phyloP scores from a whole-genome alignment of 106 monocot genomes.

The Gastrodia elata region DNA sequence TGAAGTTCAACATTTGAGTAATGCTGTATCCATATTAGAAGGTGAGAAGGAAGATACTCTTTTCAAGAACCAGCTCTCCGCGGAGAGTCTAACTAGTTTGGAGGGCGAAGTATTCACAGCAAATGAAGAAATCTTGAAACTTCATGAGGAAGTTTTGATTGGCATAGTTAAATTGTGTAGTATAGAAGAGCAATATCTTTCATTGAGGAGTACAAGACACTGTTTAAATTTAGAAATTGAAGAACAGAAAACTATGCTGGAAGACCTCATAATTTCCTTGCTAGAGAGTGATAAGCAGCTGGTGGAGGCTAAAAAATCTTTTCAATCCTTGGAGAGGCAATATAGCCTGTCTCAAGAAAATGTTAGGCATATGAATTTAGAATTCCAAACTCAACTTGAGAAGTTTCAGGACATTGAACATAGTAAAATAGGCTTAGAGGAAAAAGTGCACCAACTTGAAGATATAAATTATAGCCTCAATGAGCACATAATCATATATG shows the following conservation, averaged over 20 bases:
- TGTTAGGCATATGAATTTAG: slow-evolving; percentile 15
- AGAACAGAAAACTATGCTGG: slow-evolving; percentile 13
- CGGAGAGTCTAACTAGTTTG: slow-evolving; percentile 35
- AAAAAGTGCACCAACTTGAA: slow-evolving; percentile 10
- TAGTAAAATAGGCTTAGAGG: slow-evolving; percentile 35
- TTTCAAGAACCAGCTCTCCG: slow-evolving; percentile 30
- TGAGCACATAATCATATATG: slow-evolving; percentile 5
- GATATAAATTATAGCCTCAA: slow-evolving; percentile 27
- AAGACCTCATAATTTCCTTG: slow-evolving; percentile 18
- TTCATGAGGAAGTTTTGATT: slow-evolving; percentile 45
- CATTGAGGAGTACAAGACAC: slow-evolving; percentile 17
- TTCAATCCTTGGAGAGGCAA: slow-evolving; percentile 15
- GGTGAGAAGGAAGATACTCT: slow-evolving; percentile 52
- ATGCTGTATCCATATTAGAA: slow-evolving; percentile 27
- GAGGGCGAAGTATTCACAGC: slow-evolving; percentile 40
- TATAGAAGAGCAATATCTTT: slow-evolving; percentile 25
- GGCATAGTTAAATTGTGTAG: slow-evolving; percentile 15
- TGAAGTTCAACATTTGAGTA: slow-evolving; percentile 34
- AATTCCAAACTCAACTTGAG: slow-evolving; percentile 14
- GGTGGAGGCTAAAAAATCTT: slow-evolving; percentile 21
- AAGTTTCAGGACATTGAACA: slow-evolving; percentile 30
- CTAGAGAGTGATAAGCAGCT: slow-evolving; percentile 5
- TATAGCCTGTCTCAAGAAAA: slow-evolving; percentile 32
- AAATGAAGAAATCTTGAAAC: slow-evolving; percentile 35
- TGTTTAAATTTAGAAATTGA: slow-evolving; percentile 19